A percentile compares a stretch with the other conserved stretches of the same genome.
Evolutionary conservation across 2,329 filamentous ascomycete genomes (phyloP).

Genomic region (Botrytis medusae): DNA sequence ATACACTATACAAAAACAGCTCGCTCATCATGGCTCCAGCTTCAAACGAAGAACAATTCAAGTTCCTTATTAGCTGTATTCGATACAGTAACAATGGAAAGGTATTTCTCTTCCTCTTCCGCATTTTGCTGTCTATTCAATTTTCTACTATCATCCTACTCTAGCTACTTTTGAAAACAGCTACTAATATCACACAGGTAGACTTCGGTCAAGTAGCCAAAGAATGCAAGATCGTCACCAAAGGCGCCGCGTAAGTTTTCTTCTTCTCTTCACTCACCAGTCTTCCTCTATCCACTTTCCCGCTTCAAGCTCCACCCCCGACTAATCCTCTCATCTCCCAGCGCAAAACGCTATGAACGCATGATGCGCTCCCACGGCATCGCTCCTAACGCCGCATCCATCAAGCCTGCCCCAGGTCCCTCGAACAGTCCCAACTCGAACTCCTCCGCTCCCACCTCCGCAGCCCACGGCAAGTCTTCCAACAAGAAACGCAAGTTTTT

Average conservation of each 20-base stretch:
- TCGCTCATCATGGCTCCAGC: constrained; percentile 49
- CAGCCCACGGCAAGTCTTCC: background rate
- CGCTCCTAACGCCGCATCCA: constrained; percentile 32
- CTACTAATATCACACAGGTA: constrained; percentile 47
- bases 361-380: constrained; percentile 61
- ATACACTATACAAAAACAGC: background rate
- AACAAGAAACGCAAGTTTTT: constrained; percentile 34
- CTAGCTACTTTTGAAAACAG: background rate
- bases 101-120: constrained; percentile 44
- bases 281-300: background rate
- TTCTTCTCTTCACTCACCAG: background rate
- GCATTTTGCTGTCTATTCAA: background rate
- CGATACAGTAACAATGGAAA: constrained; percentile 58
- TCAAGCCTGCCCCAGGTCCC: constrained; percentile 31
- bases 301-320: background rate
- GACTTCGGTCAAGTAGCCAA: constrained; percentile 65
- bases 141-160: too few relatives aligned
- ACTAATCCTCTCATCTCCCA: constrained; percentile 38
- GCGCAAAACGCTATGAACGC: constrained; percentile 67
- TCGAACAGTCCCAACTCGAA: constrained; percentile 1
- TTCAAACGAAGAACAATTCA: constrained; percentile 58
- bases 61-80: constrained; percentile 67
- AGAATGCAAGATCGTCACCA: constrained; percentile 62
- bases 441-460: constrained; percentile 10
- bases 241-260: constrained; percentile 66